Evolutionary conservation across 108 stramenopile species (phyloP).

Genomic region (Seminavis robusta): DNA sequence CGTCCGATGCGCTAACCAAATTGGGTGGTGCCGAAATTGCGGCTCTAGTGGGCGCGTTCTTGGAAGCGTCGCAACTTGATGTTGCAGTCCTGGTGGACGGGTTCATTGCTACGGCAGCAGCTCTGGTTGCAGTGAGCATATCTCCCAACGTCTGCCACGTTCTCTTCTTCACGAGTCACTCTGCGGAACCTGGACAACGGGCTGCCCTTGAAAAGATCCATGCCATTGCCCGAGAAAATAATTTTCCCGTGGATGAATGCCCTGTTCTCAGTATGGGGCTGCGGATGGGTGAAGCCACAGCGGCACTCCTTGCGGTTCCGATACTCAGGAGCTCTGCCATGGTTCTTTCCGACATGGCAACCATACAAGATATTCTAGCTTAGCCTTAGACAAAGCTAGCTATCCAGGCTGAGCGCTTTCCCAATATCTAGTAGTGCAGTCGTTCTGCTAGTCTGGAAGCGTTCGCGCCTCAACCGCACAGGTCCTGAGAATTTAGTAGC

Average conservation of each 20-base stretch:
- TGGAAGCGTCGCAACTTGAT: slow-evolving; percentile 44
- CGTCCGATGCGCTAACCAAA: slow-evolving; percentile 19
- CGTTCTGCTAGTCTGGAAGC: too few relatives aligned
- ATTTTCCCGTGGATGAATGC: slow-evolving; percentile 30
- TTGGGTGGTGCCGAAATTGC: slow-evolving; percentile 82
- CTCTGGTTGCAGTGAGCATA: slow-evolving; percentile 59
- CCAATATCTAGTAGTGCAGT: too few relatives aligned
- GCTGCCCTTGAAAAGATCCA: slow-evolving; percentile 46
- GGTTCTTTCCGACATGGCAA: slow-evolving; percentile 53
- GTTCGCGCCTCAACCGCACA: too few relatives aligned
- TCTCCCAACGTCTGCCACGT: slow-evolving; percentile 39
- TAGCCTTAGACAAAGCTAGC: too few relatives aligned
- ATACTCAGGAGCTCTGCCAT: slow-evolving; percentile 45
- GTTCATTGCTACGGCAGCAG: slow-evolving; percentile 70
- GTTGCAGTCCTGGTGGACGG: slow-evolving; percentile 78
- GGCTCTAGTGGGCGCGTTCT: slow-evolving; percentile 70
- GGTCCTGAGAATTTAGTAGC: too few relatives aligned
- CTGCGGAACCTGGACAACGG: slow-evolving; percentile 59
- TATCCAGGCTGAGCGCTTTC: too few relatives aligned
- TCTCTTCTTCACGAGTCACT: slow-evolving; percentile 62
- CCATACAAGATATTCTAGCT: slow-evolving; percentile 34
- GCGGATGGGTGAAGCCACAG: slow-evolving; percentile 70
- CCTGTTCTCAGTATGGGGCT: slow-evolving; percentile 67
- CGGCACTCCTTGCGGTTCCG: slow-evolving; percentile 54
- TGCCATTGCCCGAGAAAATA: slow-evolving; percentile 34